Conservation (phyloP, 306 rosid genomes). For the Luffa acutangula region DNA sequence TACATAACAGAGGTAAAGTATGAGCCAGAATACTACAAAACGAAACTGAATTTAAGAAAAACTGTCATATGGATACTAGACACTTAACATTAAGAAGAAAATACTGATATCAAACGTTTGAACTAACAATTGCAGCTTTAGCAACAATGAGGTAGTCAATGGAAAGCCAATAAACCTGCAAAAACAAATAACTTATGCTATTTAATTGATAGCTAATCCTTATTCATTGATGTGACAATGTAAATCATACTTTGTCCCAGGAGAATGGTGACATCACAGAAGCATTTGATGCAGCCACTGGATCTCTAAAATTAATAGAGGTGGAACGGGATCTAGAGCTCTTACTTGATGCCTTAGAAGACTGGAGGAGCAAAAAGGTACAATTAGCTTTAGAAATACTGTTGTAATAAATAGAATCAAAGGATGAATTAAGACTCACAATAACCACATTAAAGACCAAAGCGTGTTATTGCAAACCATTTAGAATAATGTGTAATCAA, state of each 20-base stretch:
- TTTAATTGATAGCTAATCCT: not conserved
- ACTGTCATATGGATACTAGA: constrained; percentile 7
- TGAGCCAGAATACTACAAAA: constrained; percentile 59
- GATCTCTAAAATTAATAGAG: constrained; percentile 41
- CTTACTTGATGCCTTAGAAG: constrained; percentile 43
- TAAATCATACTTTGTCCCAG: constrained; percentile 63
- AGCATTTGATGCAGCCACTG: constrained; percentile 23
- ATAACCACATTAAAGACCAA: not conserved
- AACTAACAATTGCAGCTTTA: constrained; percentile 75
- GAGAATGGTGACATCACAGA: constrained; percentile 24
- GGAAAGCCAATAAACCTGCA: constrained; percentile 85
- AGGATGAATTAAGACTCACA: not conserved
- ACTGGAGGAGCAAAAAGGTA: constrained; percentile 26
- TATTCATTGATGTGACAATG: not conserved
- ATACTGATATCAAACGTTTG: not conserved
- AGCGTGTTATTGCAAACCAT: not conserved
- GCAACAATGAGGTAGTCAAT: constrained; percentile 78
- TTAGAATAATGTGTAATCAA: not conserved
- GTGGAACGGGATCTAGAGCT: constrained; percentile 49
- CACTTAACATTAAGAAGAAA: constrained; percentile 2
- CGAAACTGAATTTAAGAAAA: constrained; percentile 15
- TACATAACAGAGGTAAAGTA: constrained; percentile 79
- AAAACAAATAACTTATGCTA: constrained; percentile 8
- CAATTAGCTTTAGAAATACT: not conserved
- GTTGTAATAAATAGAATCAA: not conserved